These are phyloP conservation scores for Penicillium sp. DNA, from an alignment of 2,329 filamentous ascomycete species.

Conservation along the genomic window DNA sequence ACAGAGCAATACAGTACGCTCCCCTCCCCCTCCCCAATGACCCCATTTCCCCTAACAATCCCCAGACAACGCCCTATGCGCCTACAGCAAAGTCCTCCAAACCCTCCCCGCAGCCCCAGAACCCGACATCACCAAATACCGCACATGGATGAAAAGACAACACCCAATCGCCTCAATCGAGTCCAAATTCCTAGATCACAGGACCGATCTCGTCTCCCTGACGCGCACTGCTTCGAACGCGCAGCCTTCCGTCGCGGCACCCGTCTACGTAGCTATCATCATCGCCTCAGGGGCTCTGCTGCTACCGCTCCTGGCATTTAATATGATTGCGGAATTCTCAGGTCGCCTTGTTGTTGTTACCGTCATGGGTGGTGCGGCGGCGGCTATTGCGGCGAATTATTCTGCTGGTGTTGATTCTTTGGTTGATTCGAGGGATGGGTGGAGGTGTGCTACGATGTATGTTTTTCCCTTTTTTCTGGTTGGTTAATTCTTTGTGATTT, in stretches of 20 bases:
- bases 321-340: slow-evolving; percentile 57
- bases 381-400: slow-evolving; percentile 40
- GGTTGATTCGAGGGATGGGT: slow-evolving; percentile 41
- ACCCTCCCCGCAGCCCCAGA: slow-evolving; percentile 47
- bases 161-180: slow-evolving; percentile 54
- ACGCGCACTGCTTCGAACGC: slow-evolving; percentile 18
- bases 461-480: slow-evolving; percentile 6
- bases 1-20: slow-evolving; percentile 62
- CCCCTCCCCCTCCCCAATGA: neutral
- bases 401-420: slow-evolving; percentile 37
- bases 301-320: slow-evolving; percentile 60
- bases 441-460: slow-evolving; percentile 42
- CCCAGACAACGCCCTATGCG: slow-evolving; percentile 44
- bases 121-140: slow-evolving; percentile 54
- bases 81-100: slow-evolving; percentile 51
- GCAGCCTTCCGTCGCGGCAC: slow-evolving; percentile 18
- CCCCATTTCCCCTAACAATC: neutral
- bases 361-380: slow-evolving; percentile 53
- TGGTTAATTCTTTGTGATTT: neutral
- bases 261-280: slow-evolving; percentile 43
- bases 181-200: slow-evolving; percentile 54
- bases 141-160: slow-evolving; percentile 54
- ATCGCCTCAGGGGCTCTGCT: slow-evolving; percentile 56
- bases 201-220: slow-evolving; percentile 48
- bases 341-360: slow-evolving; percentile 60